Percentiles rank a stretch among this genome's conserved stretches.
These are phyloP conservation scores for Colletotrichum orchidophilum DNA, from an alignment of 2,329 filamentous ascomycete species.

Conservation along the genomic window DNA sequence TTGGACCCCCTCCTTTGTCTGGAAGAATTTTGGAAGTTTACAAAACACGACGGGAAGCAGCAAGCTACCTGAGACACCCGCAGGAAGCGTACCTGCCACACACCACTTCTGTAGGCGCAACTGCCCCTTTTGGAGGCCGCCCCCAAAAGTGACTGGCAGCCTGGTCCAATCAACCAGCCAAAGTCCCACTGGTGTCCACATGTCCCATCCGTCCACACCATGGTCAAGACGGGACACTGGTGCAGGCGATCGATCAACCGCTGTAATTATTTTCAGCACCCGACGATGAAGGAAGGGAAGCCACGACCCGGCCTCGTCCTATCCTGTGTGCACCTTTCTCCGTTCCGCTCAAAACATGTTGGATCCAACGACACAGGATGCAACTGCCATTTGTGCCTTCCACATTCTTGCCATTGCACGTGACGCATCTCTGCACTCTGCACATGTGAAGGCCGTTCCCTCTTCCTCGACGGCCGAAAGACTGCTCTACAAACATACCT, in stretches of 20 bases:
- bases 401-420: neutral
- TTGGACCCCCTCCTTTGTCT: neutral
- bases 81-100: neutral
- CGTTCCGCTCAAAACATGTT: neutral
- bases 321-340: neutral
- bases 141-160: neutral
- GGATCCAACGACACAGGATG: neutral
- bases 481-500: neutral
- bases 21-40: neutral
- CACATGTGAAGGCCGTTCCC: neutral
- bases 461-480: neutral
- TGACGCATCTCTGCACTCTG: neutral
- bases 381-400: neutral
- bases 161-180: slow-evolving; percentile 6
- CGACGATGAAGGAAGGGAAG: neutral
- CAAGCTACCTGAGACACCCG: neutral
- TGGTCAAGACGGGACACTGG: neutral
- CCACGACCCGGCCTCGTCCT: neutral
- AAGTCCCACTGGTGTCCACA: neutral
- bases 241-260: slow-evolving; percentile 16
- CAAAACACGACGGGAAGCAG: neutral
- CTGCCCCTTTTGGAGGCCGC: slow-evolving; percentile 1
- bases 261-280: slow-evolving; percentile 16
- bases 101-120: neutral
- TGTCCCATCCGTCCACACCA: neutral